Percentiles rank a stretch among this genome's conserved stretches.
Conservation (phyloP, 2,329 filamentous ascomycete species). For the Lomentospora prolificans region DNA sequence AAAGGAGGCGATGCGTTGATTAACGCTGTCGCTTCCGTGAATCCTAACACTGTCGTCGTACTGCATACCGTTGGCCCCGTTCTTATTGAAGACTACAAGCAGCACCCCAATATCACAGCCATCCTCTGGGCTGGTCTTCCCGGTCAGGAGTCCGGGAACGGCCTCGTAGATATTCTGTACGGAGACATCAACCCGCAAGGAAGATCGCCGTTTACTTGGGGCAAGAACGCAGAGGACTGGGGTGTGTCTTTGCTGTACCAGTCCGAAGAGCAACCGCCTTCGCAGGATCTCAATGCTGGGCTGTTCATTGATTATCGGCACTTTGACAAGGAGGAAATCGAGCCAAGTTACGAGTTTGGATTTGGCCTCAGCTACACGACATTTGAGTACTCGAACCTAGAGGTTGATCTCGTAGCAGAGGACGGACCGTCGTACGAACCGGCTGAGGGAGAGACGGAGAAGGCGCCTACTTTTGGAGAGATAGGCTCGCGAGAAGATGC, state of each 20-base stretch:
- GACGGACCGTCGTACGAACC: neutral
- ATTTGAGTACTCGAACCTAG: slow-evolving; percentile 40
- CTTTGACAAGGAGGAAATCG: slow-evolving; percentile 62
- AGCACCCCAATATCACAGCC: slow-evolving; percentile 59
- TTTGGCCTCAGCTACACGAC: slow-evolving; percentile 67
- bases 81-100: slow-evolving; percentile 49
- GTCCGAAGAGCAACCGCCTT: neutral
- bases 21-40: slow-evolving; percentile 43
- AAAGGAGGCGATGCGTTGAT: slow-evolving; percentile 49
- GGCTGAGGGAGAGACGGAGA: slow-evolving; percentile 10
- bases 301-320: slow-evolving; percentile 74
- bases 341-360: slow-evolving; percentile 68
- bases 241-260: neutral
- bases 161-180: slow-evolving; percentile 62
- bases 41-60: slow-evolving; percentile 54
- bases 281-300: slow-evolving; percentile 25
- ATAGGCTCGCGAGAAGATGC: neutral
- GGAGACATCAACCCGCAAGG: slow-evolving; percentile 54
- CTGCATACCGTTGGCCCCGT: slow-evolving; percentile 55
- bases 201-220: slow-evolving; percentile 48
- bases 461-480: neutral
- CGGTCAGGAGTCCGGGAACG: slow-evolving; percentile 67
- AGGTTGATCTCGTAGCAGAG: slow-evolving; percentile 1
- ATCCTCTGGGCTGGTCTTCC: slow-evolving; percentile 67
- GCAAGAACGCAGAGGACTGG: slow-evolving; percentile 25